Conservation (phyloP, 1,139 yeast species). For the Hansenula sp. region DNA sequence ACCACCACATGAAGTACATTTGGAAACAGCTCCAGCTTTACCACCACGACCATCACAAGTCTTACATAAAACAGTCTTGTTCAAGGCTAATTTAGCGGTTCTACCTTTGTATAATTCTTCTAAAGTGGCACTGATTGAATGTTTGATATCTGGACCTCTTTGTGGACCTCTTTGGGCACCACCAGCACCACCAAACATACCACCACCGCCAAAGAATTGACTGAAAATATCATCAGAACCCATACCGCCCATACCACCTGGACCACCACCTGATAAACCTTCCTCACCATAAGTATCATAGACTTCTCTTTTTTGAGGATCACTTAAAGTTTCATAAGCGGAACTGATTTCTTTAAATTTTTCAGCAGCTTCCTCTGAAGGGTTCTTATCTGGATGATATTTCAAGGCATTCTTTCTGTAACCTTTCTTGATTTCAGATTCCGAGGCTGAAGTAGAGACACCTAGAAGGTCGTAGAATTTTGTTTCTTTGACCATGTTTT, state of each 20-base stretch:
- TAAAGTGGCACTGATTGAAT: constrained; percentile 77
- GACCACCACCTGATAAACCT: constrained; percentile 75
- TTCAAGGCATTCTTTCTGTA: constrained; percentile 91
- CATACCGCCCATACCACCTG: constrained; percentile 70
- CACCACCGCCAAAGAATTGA: constrained; percentile 85
- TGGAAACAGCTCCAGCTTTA: constrained; percentile 84
- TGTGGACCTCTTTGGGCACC: constrained; percentile 82
- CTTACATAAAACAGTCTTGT: constrained; percentile 86
- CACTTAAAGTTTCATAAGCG: constrained; percentile 87
- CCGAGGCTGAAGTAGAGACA: constrained; percentile 74
- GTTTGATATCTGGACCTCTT: constrained; percentile 87
- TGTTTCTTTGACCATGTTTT: constrained; percentile 82
- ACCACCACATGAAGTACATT: constrained; percentile 86
- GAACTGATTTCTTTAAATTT: constrained; percentile 89
- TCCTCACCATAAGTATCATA: constrained; percentile 93
- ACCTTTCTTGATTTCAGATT: constrained; percentile 87
- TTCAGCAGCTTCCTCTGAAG: constrained; percentile 89
- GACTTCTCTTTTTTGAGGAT: constrained; percentile 80
- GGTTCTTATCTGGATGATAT: constrained; percentile 94
- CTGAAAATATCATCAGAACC: constrained; percentile 84
- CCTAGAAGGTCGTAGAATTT: constrained; percentile 84
- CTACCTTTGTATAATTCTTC: constrained; percentile 96
- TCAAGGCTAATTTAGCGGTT: constrained; percentile 88
- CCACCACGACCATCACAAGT: constrained; percentile 96
- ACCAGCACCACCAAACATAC: constrained; percentile 49